Evolutionary conservation across 805 yeast species (phyloP).

Genomic region (Wickerhamomyces ciferrii): DNA sequence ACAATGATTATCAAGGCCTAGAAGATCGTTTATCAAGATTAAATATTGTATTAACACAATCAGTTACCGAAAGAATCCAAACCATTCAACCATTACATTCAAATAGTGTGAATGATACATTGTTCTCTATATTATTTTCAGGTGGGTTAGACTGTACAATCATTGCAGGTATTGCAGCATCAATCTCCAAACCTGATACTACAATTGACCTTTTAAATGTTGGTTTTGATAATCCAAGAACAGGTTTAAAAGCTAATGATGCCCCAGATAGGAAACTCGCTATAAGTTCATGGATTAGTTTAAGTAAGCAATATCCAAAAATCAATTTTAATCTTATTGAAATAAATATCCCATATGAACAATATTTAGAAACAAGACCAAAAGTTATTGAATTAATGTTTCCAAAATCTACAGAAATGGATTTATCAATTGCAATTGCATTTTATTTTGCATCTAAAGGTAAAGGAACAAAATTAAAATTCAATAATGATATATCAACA

Average conservation of each 20-base stretch:
- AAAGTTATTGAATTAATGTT: conserved; percentile 63
- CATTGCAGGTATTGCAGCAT: conserved; percentile 51
- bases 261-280: conserved; percentile 88
- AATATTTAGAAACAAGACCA: conserved; percentile 45
- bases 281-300: conserved; percentile 48
- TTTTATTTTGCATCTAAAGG: conserved; percentile 86
- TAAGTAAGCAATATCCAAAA: conserved; percentile 38
- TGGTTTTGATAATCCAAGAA: conserved; percentile 87
- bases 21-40: conserved; percentile 15
- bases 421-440: conserved; percentile 90
- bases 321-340: conserved; percentile 51
- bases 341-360: conserved; percentile 66
- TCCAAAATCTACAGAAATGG: conserved; percentile 93
- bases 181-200: conserved; percentile 22
- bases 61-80: conserved; percentile 47
- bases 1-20: conserved; percentile 11
- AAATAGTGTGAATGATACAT: conserved; percentile 23
- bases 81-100: conserved; percentile 55
- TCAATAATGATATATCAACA: background rate
- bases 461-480: conserved; percentile 26
- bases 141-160: conserved; percentile 96
- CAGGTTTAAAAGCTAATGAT: conserved; percentile 48
- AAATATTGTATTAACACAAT: conserved; percentile 23
- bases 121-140: conserved; percentile 69
- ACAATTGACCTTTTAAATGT: conserved; percentile 80